phyloP scores from a whole-genome alignment of 83 land plant species.

The Picea engelmannii region DNA sequence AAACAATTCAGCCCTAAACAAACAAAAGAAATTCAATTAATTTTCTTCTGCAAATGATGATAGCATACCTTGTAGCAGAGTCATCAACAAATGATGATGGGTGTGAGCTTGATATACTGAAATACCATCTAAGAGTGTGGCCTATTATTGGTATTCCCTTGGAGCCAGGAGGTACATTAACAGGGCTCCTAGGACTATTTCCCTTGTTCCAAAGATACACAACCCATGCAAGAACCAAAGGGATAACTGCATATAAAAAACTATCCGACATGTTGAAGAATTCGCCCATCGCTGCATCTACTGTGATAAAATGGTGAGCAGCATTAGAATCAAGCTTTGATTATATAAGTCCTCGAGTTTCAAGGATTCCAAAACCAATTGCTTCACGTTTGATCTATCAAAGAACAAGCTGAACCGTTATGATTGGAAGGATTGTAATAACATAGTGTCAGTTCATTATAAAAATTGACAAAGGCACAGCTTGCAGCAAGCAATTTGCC shows the following conservation, averaged over 20 bases:
- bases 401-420: not conserved
- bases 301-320: too few species aligned
- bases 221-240: not conserved
- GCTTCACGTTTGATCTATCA: not conserved
- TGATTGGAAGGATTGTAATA: not conserved
- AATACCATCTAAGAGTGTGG: slow-evolving; percentile 46
- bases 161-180: slow-evolving; percentile 47
- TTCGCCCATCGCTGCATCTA: not conserved
- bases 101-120: slow-evolving; percentile 44
- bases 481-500: not conserved
- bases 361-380: not conserved
- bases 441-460: not conserved
- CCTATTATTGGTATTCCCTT: slow-evolving; percentile 51
- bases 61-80: slow-evolving; percentile 38
- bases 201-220: slow-evolving; percentile 1
- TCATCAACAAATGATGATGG: slow-evolving; percentile 49
- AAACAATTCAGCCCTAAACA: too few species aligned
- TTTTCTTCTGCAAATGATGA: not conserved
- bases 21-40: too few species aligned
- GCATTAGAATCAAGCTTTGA: not conserved
- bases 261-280: not conserved
- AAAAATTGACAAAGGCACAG: not conserved
- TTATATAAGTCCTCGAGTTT: not conserved
- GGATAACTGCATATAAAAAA: not conserved
- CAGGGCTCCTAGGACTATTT: not conserved